Conservation (phyloP, 768 basidiomycete genomes). For the Cyclocybe aegerita region DNA sequence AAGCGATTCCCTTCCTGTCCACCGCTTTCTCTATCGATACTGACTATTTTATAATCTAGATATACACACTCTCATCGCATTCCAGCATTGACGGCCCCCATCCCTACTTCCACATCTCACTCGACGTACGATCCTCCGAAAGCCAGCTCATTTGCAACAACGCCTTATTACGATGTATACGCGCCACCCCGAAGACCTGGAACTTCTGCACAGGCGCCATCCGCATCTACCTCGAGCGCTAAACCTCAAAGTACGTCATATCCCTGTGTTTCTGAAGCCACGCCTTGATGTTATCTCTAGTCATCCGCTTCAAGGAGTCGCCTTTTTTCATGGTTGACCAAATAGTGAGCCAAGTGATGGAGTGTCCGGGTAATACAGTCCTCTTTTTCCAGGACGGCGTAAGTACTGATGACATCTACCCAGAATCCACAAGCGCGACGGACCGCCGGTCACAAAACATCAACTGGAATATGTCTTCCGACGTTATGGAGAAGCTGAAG, state of each 20-base stretch:
- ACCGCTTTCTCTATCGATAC: background rate
- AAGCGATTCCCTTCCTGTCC: background rate
- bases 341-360: constrained; percentile 58
- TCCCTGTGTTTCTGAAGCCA: constrained; percentile 2
- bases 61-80: constrained; percentile 19
- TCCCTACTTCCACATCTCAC: constrained; percentile 19
- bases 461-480: constrained; percentile 62
- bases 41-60: constrained; percentile 10
- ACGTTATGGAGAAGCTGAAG: constrained; percentile 62
- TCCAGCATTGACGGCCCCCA: constrained; percentile 11
- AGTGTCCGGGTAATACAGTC: constrained; percentile 70
- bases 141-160: constrained; percentile 24
- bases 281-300: constrained; percentile 34
- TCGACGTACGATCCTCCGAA: constrained; percentile 26
- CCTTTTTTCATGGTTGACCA: constrained; percentile 76
- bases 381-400: background rate
- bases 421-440: constrained; percentile 76
- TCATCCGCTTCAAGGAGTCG: constrained; percentile 74
- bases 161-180: constrained; percentile 60
- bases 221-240: constrained; percentile 14
- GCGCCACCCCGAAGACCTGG: constrained; percentile 53
- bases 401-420: constrained; percentile 1
- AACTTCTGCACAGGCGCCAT: constrained; percentile 34
- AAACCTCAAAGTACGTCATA: too few relatives aligned
- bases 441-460: constrained; percentile 70